Percentiles rank a stretch among this genome's conserved stretches.
These are phyloP conservation scores for Penicillium longicatenatum DNA, from an alignment of 495 filamentous ascomycete species.

Conservation along the genomic window DNA sequence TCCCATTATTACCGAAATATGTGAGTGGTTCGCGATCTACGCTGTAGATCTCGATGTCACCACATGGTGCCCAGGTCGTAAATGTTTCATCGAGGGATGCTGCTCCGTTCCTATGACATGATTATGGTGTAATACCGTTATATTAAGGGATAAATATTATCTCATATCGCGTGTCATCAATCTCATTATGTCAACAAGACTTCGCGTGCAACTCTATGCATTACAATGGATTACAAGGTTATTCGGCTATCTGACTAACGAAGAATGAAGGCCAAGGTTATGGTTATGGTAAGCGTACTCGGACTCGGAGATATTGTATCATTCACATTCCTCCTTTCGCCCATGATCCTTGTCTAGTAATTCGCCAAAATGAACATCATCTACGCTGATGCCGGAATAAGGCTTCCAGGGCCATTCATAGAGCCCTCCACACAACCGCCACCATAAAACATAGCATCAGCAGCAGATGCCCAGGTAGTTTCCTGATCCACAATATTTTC, in stretches of 20 bases:
- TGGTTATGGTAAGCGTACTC: too few relatives aligned
- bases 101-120: neutral
- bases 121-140: too few relatives aligned
- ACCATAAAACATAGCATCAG: conserved; percentile 16
- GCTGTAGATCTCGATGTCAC: neutral
- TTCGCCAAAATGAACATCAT: too few relatives aligned
- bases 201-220: neutral
- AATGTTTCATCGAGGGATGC: neutral
- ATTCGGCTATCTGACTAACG: neutral
- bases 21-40: neutral
- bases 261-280: neutral
- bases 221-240: too few relatives aligned
- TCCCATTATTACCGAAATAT: neutral
- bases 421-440: conserved; percentile 15
- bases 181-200: neutral
- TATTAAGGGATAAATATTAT: neutral
- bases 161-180: neutral
- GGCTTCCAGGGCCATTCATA: conserved; percentile 6
- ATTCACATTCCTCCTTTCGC: too few relatives aligned
- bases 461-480: conserved; percentile 21
- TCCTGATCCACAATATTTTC: conserved; percentile 19
- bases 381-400: neutral
- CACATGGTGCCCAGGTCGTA: neutral
- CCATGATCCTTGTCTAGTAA: too few relatives aligned
- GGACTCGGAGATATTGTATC: too few relatives aligned